A percentile compares a stretch with the other conserved stretches of the same genome.
Evolutionary conservation across 2,329 filamentous ascomycete genomes (phyloP).

Genomic region (Zopfia rhizophila): DNA sequence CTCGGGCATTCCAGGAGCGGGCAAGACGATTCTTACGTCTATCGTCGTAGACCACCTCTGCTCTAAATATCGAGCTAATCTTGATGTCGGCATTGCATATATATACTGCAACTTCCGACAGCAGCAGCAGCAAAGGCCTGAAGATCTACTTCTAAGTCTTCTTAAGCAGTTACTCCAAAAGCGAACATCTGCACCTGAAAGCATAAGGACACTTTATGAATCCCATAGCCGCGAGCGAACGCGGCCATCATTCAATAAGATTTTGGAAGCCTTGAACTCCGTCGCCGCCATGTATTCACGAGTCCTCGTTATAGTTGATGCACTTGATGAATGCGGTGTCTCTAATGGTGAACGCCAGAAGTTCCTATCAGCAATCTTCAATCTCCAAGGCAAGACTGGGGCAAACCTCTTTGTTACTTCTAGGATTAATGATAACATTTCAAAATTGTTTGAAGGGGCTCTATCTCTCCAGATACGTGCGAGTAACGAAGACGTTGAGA

Average conservation of each 20-base stretch:
- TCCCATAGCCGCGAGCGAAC: background rate
- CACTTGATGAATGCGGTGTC: conserved; percentile 45
- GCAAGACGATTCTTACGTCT: conserved; percentile 62
- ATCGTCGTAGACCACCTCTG: conserved; percentile 25
- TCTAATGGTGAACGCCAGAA: conserved; percentile 2
- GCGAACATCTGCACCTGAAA: background rate
- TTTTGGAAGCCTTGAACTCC: background rate
- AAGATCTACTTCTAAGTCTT: conserved; percentile 1
- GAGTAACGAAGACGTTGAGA: conserved; percentile 28
- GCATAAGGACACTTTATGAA: conserved; percentile 1
- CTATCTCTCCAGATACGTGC: conserved; percentile 30
- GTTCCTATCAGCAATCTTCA: background rate
- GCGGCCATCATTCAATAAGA: too few species aligned
- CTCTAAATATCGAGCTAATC: conserved; percentile 1
- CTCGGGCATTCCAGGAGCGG: conserved; percentile 57
- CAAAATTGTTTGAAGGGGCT: background rate
- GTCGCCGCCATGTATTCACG: background rate
- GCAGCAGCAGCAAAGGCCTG: conserved; percentile 46
- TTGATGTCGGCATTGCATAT: conserved; percentile 46
- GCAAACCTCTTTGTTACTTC: conserved; percentile 1
- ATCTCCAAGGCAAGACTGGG: background rate
- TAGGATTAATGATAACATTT: background rate
- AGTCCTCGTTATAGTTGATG: conserved; percentile 43
- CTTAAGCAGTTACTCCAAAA: conserved; percentile 1
- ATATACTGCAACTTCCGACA: conserved; percentile 44